A percentile compares a stretch with the other conserved stretches of the same genome.
Evolutionary conservation across 805 yeast genomes (phyloP).

Genomic region (Yamadazyma laniorum): DNA sequence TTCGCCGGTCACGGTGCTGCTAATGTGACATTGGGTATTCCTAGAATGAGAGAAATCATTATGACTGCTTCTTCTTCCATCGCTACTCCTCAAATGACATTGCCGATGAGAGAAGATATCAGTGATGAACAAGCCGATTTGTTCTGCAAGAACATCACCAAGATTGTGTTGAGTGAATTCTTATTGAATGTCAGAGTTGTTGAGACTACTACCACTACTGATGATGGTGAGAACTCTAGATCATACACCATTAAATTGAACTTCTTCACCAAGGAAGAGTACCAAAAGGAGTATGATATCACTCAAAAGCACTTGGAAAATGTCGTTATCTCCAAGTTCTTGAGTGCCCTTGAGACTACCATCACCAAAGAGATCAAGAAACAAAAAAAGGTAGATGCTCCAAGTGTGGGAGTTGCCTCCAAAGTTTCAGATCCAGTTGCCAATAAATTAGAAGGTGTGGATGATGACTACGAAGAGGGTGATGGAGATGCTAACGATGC

Average conservation of each 20-base stretch:
- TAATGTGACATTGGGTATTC: conserved; percentile 98
- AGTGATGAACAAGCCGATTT: conserved; percentile 85
- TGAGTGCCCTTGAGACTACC: conserved; percentile 66
- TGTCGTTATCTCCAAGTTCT: conserved; percentile 63
- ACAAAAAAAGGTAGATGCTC: conserved; percentile 63
- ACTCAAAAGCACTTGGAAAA: conserved; percentile 73
- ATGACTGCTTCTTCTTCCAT: conserved; percentile 97
- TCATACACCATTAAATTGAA: conserved; percentile 71
- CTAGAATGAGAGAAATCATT: conserved; percentile 99
- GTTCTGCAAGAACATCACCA: conserved; percentile 87
- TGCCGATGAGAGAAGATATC: conserved; percentile 80
- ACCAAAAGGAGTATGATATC: conserved; percentile 85
- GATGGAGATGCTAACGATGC: conserved; percentile 65
- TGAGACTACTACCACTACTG: conserved; percentile 75
- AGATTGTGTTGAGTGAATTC: conserved; percentile 82
- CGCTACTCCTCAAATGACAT: conserved; percentile 98
- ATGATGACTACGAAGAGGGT: conserved; percentile 38
- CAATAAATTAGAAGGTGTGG: conserved; percentile 19
- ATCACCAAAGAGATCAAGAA: conserved; percentile 80
- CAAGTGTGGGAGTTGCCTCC: conserved; percentile 71
- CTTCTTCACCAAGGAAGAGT: conserved; percentile 75
- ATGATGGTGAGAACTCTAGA: conserved; percentile 52
- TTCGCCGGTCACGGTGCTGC: conserved; percentile 99
- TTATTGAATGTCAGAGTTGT: conserved; percentile 81
- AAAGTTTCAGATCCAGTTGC: conserved; percentile 42